These are phyloP conservation scores for Smallanthus sonchifolius DNA, from an alignment of 129 eudicot species.

Conservation along the genomic window DNA sequence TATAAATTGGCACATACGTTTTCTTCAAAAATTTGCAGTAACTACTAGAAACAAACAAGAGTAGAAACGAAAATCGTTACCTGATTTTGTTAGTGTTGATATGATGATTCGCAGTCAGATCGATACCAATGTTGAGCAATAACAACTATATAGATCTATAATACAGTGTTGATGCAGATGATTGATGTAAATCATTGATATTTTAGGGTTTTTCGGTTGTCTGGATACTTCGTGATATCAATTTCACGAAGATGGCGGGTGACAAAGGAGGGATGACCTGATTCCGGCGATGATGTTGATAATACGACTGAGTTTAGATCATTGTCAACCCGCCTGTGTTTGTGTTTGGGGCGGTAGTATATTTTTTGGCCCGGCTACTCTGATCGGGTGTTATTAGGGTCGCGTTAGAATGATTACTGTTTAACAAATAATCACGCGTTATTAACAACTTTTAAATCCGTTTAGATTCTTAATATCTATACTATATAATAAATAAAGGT, in stretches of 20 bases:
- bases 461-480: too few species aligned
- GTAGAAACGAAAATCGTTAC: background rate
- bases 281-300: conserved; percentile 37
- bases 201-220: conserved; percentile 15
- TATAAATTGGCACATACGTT: background rate
- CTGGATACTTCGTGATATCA: conserved; percentile 12
- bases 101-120: conserved; percentile 16
- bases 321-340: conserved; percentile 25
- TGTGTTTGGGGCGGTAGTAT: background rate
- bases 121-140: conserved; percentile 29
- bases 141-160: conserved; percentile 24
- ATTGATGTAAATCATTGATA: conserved; percentile 6
- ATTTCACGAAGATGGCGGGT: conserved; percentile 21
- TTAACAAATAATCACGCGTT: too few species aligned
- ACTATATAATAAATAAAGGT: too few species aligned
- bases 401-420: background rate
- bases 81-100: conserved; percentile 16
- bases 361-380: background rate
- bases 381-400: conserved; percentile 4
- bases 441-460: too few species aligned
- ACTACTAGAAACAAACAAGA: background rate
- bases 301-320: conserved; percentile 38
- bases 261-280: conserved; percentile 19
- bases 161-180: conserved; percentile 14
- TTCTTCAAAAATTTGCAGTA: background rate